A percentile compares a stretch with the other conserved stretches of the same genome.
These are phyloP conservation scores for Sporothrix globosa DNA, from an alignment of 2,329 filamentous ascomycete genomes.

Conservation along the genomic window DNA sequence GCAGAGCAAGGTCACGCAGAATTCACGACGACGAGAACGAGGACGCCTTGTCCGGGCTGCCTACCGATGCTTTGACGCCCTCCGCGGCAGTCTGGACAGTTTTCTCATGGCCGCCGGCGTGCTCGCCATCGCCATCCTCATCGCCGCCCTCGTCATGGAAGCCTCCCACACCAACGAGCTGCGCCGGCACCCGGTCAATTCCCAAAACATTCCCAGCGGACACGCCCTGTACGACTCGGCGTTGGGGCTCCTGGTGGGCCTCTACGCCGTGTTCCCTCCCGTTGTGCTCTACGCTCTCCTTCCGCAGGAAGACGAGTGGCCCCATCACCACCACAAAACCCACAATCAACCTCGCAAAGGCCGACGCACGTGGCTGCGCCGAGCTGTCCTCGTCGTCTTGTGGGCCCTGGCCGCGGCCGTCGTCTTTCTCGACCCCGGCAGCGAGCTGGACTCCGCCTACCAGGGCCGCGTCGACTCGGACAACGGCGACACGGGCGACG, in stretches of 20 bases:
- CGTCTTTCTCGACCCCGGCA: constrained; percentile 33
- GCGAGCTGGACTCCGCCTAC: constrained; percentile 34
- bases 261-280: constrained; percentile 32
- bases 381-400: constrained; percentile 30
- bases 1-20: too few relatives aligned
- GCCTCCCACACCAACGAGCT: constrained; percentile 4
- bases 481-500: constrained; percentile 3
- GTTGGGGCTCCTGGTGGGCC: constrained; percentile 33
- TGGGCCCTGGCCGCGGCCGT: constrained; percentile 33
- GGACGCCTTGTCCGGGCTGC: not conserved
- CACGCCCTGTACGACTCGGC: constrained; percentile 36
- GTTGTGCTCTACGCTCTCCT: constrained; percentile 33
- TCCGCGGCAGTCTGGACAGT: constrained; percentile 40
- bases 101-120: constrained; percentile 34
- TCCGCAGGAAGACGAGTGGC: constrained; percentile 22
- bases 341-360: not conserved
- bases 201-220: constrained; percentile 30
- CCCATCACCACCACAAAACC: not conserved
- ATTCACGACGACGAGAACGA: not conserved
- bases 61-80: constrained; percentile 39
- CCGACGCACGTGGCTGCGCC: constrained; percentile 33
- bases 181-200: not conserved
- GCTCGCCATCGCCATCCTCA: constrained; percentile 35
- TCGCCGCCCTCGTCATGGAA: constrained; percentile 32
- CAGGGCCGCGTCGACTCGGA: constrained; percentile 21